Evolutionary conservation across 257 asterid genomes (phyloP).

Genomic region (Cynanchum wilfordii): DNA sequence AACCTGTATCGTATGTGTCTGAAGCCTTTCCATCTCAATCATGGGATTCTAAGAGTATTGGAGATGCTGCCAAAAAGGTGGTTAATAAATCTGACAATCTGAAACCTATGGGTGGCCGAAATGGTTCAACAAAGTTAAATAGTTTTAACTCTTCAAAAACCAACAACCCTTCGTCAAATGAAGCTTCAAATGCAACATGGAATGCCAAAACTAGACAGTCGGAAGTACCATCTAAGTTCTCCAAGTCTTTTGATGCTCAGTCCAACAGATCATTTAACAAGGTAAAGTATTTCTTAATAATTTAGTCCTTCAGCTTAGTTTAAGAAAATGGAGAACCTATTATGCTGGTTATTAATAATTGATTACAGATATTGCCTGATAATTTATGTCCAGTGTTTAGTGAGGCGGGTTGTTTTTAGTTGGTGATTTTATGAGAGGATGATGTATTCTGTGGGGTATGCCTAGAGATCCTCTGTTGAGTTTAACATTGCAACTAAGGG

Average conservation of each 20-base stretch:
- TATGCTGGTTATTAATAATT: too few species aligned
- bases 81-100: conserved; percentile 34
- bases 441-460: not conserved
- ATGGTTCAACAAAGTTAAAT: conserved; percentile 43
- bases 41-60: conserved; percentile 40
- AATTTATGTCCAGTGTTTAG: not conserved
- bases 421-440: not conserved
- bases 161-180: conserved; percentile 9
- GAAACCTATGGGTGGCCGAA: conserved; percentile 30
- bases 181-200: conserved; percentile 30
- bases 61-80: conserved; percentile 35
- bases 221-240: conserved; percentile 26
- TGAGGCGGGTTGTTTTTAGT: not conserved
- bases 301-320: not conserved
- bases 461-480: not conserved
- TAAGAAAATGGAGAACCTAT: not conserved
- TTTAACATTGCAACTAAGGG: not conserved
- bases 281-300: conserved; percentile 29
- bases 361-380: not conserved
- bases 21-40: conserved; percentile 47
- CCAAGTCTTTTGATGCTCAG: conserved; percentile 44
- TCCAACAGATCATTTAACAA: conserved; percentile 43
- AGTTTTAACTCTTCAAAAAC: conserved; percentile 34
- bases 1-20: conserved; percentile 43
- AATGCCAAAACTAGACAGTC: conserved; percentile 40